Conservation (phyloP, 2,329 filamentous ascomycete genomes). For the Xylaria sp. region DNA sequence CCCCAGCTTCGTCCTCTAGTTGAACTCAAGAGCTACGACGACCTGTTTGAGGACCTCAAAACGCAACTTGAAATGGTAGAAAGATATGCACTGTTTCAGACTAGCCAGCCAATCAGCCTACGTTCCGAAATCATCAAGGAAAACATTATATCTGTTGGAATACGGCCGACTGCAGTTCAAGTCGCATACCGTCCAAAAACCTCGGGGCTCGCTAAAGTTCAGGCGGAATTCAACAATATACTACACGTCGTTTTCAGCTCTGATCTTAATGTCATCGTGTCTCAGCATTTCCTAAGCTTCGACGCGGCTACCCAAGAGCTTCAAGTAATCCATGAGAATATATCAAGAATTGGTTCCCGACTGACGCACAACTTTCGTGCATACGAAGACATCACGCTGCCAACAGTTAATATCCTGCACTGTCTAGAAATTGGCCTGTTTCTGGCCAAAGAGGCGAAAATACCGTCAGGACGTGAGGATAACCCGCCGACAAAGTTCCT, state of each 20-base stretch:
- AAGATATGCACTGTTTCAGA: slow-evolving; percentile 73
- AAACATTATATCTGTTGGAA: slow-evolving; percentile 72
- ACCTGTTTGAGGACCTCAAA: slow-evolving; percentile 66
- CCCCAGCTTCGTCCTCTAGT: slow-evolving; percentile 75
- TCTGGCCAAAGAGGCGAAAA: slow-evolving; percentile 63
- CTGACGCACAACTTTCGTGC: slow-evolving; percentile 76
- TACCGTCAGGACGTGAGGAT: slow-evolving; percentile 22
- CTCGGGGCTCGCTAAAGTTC: slow-evolving; percentile 76
- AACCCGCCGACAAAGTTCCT: slow-evolving; percentile 53
- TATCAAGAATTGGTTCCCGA: slow-evolving; percentile 76
- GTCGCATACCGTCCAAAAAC: slow-evolving; percentile 76
- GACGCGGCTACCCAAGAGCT: slow-evolving; percentile 57
- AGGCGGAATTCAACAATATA: slow-evolving; percentile 84
- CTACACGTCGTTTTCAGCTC: slow-evolving; percentile 70
- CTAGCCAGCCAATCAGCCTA: slow-evolving; percentile 74
- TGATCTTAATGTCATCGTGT: slow-evolving; percentile 55
- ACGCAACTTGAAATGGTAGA: slow-evolving; percentile 69
- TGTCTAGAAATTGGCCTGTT: slow-evolving; percentile 81
- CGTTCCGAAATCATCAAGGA: slow-evolving; percentile 71
- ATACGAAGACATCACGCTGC: slow-evolving; percentile 87
- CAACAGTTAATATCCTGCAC: slow-evolving; percentile 81
- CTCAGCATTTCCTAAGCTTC: slow-evolving; percentile 50
- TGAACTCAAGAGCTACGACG: slow-evolving; percentile 67
- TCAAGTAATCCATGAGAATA: slow-evolving; percentile 63
- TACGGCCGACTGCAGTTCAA: slow-evolving; percentile 70